Conservation (phyloP, 345 rosid species). For the Capsella bursapastoris region DNA sequence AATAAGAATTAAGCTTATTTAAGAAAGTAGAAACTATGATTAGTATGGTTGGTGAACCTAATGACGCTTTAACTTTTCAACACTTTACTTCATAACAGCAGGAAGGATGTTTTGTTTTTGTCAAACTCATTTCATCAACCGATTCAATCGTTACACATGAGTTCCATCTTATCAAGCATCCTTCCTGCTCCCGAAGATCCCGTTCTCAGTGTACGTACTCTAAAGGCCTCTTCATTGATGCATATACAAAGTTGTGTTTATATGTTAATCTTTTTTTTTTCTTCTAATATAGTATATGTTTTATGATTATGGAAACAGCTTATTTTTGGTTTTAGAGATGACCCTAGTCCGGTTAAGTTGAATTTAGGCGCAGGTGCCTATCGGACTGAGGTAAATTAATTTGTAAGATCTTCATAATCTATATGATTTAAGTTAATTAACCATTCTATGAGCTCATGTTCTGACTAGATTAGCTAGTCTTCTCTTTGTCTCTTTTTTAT, state of each 20-base stretch:
- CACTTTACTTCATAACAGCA: not conserved
- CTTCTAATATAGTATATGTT: not conserved
- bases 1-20: no score
- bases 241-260: not conserved
- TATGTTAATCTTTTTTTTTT: not conserved
- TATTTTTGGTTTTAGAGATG: slow-evolving; percentile 78
- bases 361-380: slow-evolving; percentile 80
- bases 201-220: slow-evolving; percentile 56
- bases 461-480: slow-evolving; percentile 8
- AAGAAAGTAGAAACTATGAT: not conserved
- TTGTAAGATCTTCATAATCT: not conserved
- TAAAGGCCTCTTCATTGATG: not conserved
- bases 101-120: not conserved
- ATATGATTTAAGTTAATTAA: not conserved
- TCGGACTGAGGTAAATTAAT: slow-evolving; percentile 69
- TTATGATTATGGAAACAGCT: slow-evolving; percentile 50
- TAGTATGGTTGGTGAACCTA: not conserved
- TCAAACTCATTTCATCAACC: not conserved
- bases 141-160: slow-evolving; percentile 28
- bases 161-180: slow-evolving; percentile 51
- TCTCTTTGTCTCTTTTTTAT: not conserved
- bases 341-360: slow-evolving; percentile 70
- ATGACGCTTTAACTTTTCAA: not conserved
- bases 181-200: slow-evolving; percentile 62
- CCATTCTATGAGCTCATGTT: slow-evolving; percentile 1